Conservation (phyloP, 2,329 filamentous ascomycete genomes). For the Pseudogymnoascus sp. region DNA sequence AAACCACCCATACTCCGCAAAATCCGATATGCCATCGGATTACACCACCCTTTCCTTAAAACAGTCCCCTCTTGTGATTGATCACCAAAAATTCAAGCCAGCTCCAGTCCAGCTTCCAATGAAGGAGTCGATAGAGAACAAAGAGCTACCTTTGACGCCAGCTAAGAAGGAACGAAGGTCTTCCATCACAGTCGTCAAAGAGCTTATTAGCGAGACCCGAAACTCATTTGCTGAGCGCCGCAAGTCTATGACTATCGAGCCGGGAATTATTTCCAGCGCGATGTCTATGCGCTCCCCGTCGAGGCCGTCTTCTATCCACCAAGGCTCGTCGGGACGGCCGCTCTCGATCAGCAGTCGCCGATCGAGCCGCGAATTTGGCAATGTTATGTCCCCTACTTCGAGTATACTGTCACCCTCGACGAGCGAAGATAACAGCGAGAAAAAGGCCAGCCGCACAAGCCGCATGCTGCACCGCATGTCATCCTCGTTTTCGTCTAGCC, state of each 20-base stretch:
- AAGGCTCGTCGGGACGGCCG: conserved; percentile 39
- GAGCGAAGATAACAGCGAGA: conserved; percentile 44
- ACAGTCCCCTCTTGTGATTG: conserved; percentile 52
- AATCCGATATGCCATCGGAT: conserved; percentile 38
- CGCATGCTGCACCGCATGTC: conserved; percentile 61
- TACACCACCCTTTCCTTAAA: conserved; percentile 45
- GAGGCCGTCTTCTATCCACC: conserved; percentile 42
- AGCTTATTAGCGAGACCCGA: conserved; percentile 51
- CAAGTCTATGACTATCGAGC: conserved; percentile 38
- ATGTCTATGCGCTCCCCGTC: conserved; percentile 34
- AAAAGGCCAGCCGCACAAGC: conserved; percentile 39
- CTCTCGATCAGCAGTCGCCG: conserved; percentile 58
- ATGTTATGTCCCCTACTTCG: conserved; percentile 31
- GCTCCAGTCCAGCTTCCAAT: not conserved
- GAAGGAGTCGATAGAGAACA: conserved; percentile 5
- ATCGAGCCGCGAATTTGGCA: conserved; percentile 20
- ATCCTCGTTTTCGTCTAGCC: conserved; percentile 42
- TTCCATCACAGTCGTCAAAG: conserved; percentile 48
- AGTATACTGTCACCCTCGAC: conserved; percentile 33
- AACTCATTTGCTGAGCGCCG: conserved; percentile 43
- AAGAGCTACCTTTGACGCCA: conserved; percentile 10
- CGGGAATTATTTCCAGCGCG: conserved; percentile 19
- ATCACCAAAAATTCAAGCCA: conserved; percentile 40
- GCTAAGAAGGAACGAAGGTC: conserved; percentile 41
- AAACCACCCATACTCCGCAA: conserved; percentile 35